Base-by-base conservation (phyloP, 108 stramenopile genomes). In the Parietichytrium sp. region DNA sequence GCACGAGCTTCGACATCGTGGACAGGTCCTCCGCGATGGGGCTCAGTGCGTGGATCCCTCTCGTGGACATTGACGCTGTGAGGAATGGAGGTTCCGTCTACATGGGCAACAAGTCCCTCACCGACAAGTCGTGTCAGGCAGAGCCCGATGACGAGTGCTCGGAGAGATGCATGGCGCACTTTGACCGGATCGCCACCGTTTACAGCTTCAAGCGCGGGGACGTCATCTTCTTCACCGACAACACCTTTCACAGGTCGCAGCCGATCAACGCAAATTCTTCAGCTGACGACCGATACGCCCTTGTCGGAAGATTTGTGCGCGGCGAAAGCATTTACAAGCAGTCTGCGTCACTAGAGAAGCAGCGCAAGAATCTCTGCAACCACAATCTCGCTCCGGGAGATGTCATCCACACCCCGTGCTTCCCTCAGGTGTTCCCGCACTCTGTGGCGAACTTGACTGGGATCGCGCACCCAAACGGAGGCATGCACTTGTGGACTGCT, bases 331-430 rank as follows among this genome's bases (percentile, higher is more conserved):
- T 20, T 8, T 53, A 27, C 52, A 53, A 53, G 52, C 8, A 53
- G 52, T 27, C 27, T 15, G 27, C 8, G 29, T 23, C 25, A 27
- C 27, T 53, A 7, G 52, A 53, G n/a, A 53, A 23, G n/a, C 25
- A 27, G 52, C 52, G 52, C 12, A 53, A 53, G n/a, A 53, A 53
- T 29, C 52, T 53, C 52, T 53, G 52, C 52, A 53, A n/a, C 29
- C 52, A 53, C 20, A 23, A 15, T n/a, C 20, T 53, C 8, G 27
- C 25, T 23, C 52, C 52, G 27, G 52, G 52, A 53, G 52, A 53
- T 23, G 27, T 29, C 18, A 53, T 53, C 20, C 52, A 53, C 20
- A 27, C 52, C 27, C 52, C 52, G 3, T 53, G 52, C 29, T 53
- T 53, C 15, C 52, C 52, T 20, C 27, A 27, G 27, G 52, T 53